Percentiles rank a stretch among this genome's conserved stretches.
These are phyloP conservation scores for Malassezia sympodialis DNA, from an alignment of 1,284 basidiomycete genomes.

Conservation along the genomic window DNA sequence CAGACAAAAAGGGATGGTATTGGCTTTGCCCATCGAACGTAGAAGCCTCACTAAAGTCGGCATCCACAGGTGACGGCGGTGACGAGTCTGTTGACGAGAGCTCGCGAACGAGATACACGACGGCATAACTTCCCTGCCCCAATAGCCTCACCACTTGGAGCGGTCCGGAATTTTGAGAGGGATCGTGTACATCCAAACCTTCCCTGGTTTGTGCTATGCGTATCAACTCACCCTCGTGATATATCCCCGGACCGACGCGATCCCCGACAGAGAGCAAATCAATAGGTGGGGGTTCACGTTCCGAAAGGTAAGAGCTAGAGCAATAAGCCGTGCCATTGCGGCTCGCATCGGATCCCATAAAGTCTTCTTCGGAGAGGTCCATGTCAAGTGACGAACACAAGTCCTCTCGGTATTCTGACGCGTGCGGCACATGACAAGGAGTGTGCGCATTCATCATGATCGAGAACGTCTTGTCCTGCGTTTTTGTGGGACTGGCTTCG, in stretches of 20 bases:
- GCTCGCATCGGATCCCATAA: slow-evolving; percentile 19
- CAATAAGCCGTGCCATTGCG: background rate
- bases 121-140: slow-evolving; percentile 45
- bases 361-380: slow-evolving; percentile 27
- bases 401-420: background rate
- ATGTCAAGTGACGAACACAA: slow-evolving; percentile 10
- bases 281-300: slow-evolving; percentile 9
- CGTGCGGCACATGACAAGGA: background rate
- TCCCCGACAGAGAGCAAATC: slow-evolving; percentile 41
- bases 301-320: background rate
- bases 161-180: slow-evolving; percentile 24
- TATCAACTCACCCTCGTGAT: slow-evolving; percentile 40
- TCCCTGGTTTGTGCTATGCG: slow-evolving; percentile 33
- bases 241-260: slow-evolving; percentile 37
- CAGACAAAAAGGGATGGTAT: background rate
- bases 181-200: slow-evolving; percentile 37
- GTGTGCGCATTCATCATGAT: background rate
- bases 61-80: background rate
- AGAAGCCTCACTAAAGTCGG: background rate
- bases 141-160: slow-evolving; percentile 41
- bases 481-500: background rate
- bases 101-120: slow-evolving; percentile 43
- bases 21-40: background rate
- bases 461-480: background rate
- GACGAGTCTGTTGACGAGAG: slow-evolving; percentile 11